Evolutionary conservation across 2,329 filamentous ascomycete genomes (phyloP).

Genomic region (Fusarium brevicatenulatum): DNA sequence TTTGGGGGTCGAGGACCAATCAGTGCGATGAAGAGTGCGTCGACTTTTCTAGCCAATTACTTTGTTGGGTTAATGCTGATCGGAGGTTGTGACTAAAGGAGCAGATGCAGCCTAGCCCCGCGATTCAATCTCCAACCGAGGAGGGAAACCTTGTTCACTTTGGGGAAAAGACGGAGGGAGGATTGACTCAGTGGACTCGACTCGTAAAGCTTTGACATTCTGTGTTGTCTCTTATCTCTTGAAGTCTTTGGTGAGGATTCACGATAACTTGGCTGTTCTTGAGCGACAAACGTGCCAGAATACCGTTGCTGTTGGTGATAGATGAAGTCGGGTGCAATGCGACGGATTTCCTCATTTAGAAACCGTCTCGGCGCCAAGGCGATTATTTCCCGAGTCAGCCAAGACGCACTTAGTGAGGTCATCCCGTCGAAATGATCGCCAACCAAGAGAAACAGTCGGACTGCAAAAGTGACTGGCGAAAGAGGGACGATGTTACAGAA

Average conservation of each 20-base stretch:
- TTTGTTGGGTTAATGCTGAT: neutral
- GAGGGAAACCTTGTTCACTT: neutral
- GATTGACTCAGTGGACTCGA: neutral
- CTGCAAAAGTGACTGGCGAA: neutral
- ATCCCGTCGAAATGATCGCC: constrained; percentile 17
- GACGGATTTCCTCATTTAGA: neutral
- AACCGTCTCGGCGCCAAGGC: constrained; percentile 6
- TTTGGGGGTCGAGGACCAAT: neutral
- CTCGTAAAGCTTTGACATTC: neutral
- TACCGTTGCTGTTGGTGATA: accelerated
- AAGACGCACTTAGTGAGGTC: constrained; percentile 18
- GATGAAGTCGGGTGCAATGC: neutral
- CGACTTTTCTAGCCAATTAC: neutral
- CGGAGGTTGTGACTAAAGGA: constrained; percentile 7
- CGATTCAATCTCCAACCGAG: constrained; percentile 2
- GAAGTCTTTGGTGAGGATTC: neutral
- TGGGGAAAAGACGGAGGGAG: neutral
- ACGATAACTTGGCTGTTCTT: neutral
- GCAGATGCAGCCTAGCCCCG: neutral
- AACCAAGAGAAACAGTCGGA: neutral
- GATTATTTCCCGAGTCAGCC: constrained; percentile 28
- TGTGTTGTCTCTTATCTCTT: neutral
- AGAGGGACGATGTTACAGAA: constrained; percentile 4
- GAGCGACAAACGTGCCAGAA: neutral
- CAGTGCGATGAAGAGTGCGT: neutral